Base-by-base conservation (phyloP, 2,329 filamentous ascomycete genomes). In the Ceratocystis lukuohia region DNA sequence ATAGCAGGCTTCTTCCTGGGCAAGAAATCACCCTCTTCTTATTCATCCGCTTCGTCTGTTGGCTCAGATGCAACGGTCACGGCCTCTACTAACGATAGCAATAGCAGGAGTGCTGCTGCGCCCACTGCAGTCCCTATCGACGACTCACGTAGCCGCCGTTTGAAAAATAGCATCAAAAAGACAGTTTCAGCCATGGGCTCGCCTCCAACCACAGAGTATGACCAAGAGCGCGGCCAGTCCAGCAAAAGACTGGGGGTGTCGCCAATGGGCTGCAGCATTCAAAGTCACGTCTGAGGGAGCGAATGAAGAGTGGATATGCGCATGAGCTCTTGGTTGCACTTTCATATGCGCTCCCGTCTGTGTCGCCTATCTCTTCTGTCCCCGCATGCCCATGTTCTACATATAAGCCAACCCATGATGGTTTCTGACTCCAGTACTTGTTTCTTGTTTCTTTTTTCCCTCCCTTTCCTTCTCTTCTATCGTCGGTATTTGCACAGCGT, bases 181-280 rank as follows among this genome's bases (percentile, higher is more conserved):
- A 68, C 68, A 1, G 64, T 70, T 46, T 68, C 69, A 12, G 69
- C 68, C 45, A 66, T 70, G 48, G 69, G 69, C 25, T 66, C 69
- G 10, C 69, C 69, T 28, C 69, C 69, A 15, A 70, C 69, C 1
- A 59, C 61, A 3, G 48, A 68, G 45, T 67, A 70, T 59, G 69
- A 70, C 57, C 63, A 46, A 12, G 66, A 65, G 53, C 66, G 68
- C 10, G 69, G 69, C 20, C 59, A 66, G 61, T 62, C 66, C 3
- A 67, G 68, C 25, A 67, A 69, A 45, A 63, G 68, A 28, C 46
- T 69, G 22, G 69, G 68, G 6, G 64, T 70, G 7, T 67, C 66
- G 10, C 61, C 68, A 46, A 61, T 70, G 66, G 63, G 66, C 45
- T 65, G 65, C 50, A 37, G 53, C 5, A 61, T 66, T 8, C 62